A percentile compares a stretch with the other conserved stretches of the same genome.
These are phyloP conservation scores for Sphagnum fallax DNA, from an alignment of 228 moss, liverwort and hornwort genomes.

Conservation along the genomic window DNA sequence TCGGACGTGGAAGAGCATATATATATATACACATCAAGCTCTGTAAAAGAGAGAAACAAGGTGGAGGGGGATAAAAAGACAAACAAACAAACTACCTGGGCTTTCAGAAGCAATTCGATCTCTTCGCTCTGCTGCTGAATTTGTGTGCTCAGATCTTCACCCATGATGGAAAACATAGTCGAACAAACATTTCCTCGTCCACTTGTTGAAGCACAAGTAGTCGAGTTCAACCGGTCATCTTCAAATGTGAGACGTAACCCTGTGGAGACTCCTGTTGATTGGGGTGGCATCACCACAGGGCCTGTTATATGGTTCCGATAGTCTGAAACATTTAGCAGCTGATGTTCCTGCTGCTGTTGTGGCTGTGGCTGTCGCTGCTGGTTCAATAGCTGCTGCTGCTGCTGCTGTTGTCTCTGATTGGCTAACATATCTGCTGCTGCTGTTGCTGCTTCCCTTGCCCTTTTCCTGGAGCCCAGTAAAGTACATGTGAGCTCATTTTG, in stretches of 20 bases:
- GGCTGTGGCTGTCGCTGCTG: slow-evolving; percentile 27
- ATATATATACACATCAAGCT: no score
- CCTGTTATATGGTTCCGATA: slow-evolving; percentile 62
- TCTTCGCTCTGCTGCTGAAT: slow-evolving; percentile 78
- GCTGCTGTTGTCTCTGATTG: slow-evolving; percentile 46
- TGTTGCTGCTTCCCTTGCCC: slow-evolving; percentile 40
- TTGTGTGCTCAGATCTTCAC: slow-evolving; percentile 58
- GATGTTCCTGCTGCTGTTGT: slow-evolving; percentile 24
- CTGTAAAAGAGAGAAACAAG: no score
- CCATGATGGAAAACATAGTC: slow-evolving; percentile 47
- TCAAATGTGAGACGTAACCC: slow-evolving; percentile 80
- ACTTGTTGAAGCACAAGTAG: slow-evolving; percentile 76
- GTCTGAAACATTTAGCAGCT: slow-evolving; percentile 46
- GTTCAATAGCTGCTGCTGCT: slow-evolving; percentile 14
- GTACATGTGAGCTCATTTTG: slow-evolving; percentile 57
- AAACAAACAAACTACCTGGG: slow-evolving; percentile 47
- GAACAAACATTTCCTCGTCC: slow-evolving; percentile 58
- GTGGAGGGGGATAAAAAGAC: neutral
- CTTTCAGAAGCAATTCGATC: slow-evolving; percentile 73
- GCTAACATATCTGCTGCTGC: slow-evolving; percentile 30
- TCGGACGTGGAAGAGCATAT: no score
- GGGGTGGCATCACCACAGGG: slow-evolving; percentile 63
- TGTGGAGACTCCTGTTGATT: slow-evolving; percentile 70
- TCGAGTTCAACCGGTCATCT: slow-evolving; percentile 69
- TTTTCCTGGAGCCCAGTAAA: slow-evolving; percentile 56